Base-by-base conservation (phyloP, 2,329 filamentous ascomycete genomes). In the Chaetomiaceae sp. region DNA sequence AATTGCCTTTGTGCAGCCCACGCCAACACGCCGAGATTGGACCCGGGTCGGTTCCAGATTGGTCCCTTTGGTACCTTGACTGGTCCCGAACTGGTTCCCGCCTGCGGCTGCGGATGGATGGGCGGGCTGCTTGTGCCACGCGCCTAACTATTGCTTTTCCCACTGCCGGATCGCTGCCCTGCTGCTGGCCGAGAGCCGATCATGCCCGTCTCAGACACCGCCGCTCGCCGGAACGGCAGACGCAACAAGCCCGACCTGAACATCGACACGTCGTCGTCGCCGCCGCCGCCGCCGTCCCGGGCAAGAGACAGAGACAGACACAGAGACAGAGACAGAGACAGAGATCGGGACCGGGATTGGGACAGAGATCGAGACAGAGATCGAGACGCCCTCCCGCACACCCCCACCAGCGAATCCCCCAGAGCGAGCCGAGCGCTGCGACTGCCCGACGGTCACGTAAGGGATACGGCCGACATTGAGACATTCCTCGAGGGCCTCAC, bases 401-500 rank as follows among this genome's bases (percentile, higher is more conserved):
- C 67, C 43, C 65, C 66, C 20, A 62, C 66, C 21, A 70, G 67
- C 58, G 47, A 41, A 54, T 38, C 53, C 25, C 43, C 54, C 42
- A 30, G 29, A 8, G 18, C 16, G 51, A 62, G 68, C 50, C 67
- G 67, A 57, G 64, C 66, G 55, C 66, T 69, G 57, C 65, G 62
- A 58, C 48, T 59, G 40, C 60, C 57, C 62, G 23, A 53, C 55
- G 51, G 37, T 59, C 25, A 44, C 51, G 47, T 55, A 11, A 27
- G 62, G 46, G 59, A 66, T 58, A 62, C 66, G 47, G 63, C 65
- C 48, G 62, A 65, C 54, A 61, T 65, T 49, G 67, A 71, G 58
- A 65, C 67, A 27, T 69, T 70, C 51, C 64, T 74, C 51, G 71
- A 72, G 48, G 63, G 73, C 55, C 63, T 72, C 46, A 66, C 71